Base-by-base conservation (phyloP, 805 yeast genomes). In the Wickerhamomyces alni region DNA sequence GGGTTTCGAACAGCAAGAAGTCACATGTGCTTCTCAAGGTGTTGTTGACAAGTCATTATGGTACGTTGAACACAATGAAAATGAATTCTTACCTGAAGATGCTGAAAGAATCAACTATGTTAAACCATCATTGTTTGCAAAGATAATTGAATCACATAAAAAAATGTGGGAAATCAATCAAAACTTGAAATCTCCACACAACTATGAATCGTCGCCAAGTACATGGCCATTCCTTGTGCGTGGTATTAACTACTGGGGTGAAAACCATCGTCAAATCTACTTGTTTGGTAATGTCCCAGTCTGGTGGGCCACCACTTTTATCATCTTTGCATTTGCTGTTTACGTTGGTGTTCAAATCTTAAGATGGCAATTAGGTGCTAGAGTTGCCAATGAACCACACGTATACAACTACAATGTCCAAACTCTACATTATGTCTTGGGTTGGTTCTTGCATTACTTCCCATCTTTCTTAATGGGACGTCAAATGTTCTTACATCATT, bases 401-500 rank as follows among this genome's bases (percentile, higher is more conserved):
- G 74, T 81, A 13, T 72, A 69, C 63, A 79, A 81, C 64, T 82
- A 73, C 68, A 82, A 80, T 54, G 65, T 74, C 38, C 84, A 81
- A 52, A 72, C 73, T 22, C 63, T 80, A 41, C 75, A 75, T 25
- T 85, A 77, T 58, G 54, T 79, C 30, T 54, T 75, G 8, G 95
- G 94, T 33, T 87, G 88, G 85, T 65, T 59, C 9, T 45, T 82
- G 29, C 95, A 87, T 61, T 82, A 75, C 57, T 57, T 70, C 39
- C 94, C 95, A 49, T 84, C 86, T 38, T 81, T 75, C 63, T 66
- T 89, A 42, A 89, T 89, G 98, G 88, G 80, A 18, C 80, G 98
- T 66, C 97, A 89, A 66, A 64, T 89, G 63, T 89, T 91, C 68
- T 69, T 89, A 58, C 98, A 89, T 62, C 98, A 89, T 63, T 91